Percentiles rank a stretch among this genome's conserved stretches.
Evolutionary conservation across 1,139 yeast species (phyloP).

Genomic region (Zhuliangozyma blackwelliae): DNA sequence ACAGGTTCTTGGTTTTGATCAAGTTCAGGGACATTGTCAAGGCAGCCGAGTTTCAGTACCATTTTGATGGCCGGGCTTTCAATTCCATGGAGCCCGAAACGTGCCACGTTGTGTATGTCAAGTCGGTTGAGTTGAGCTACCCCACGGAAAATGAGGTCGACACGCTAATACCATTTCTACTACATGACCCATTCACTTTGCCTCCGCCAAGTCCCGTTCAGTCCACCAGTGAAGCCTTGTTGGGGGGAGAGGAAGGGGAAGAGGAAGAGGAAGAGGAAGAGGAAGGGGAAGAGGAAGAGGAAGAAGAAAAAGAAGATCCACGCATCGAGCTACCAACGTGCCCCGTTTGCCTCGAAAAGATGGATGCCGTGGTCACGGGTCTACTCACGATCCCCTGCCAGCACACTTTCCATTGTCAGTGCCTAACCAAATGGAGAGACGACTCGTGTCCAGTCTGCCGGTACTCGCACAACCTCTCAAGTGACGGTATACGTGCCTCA

Average conservation of each 20-base stretch:
- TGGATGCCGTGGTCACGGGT: constrained; percentile 82
- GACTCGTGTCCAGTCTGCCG: constrained; percentile 92
- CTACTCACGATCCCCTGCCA: constrained; percentile 86
- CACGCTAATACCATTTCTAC: constrained; percentile 55
- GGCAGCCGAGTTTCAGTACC: constrained; percentile 62
- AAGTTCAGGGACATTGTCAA: constrained; percentile 57
- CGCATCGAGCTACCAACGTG: constrained; percentile 80
- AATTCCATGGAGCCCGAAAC: constrained; percentile 87
- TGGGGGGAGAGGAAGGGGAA: too few relatives aligned
- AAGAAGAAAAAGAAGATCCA: not conserved
- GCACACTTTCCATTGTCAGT: constrained; percentile 89
- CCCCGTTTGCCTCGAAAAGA: constrained; percentile 87
- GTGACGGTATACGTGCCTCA: constrained; percentile 13
- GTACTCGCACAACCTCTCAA: constrained; percentile 52
- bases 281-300: too few relatives aligned
- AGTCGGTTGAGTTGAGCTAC: constrained; percentile 41
- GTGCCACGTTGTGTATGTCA: constrained; percentile 72
- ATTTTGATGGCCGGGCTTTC: constrained; percentile 71
- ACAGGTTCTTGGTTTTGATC: constrained; percentile 71
- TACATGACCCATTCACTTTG: constrained; percentile 69
- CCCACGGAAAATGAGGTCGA: constrained; percentile 11
- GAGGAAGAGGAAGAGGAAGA: not conserved
- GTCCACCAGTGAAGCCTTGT: not conserved
- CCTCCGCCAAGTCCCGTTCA: constrained; percentile 1
- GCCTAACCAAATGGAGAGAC: constrained; percentile 85